These are phyloP conservation scores for Ophiostoma fasciatum DNA, from an alignment of 2,329 filamentous ascomycete species.

Conservation along the genomic window DNA sequence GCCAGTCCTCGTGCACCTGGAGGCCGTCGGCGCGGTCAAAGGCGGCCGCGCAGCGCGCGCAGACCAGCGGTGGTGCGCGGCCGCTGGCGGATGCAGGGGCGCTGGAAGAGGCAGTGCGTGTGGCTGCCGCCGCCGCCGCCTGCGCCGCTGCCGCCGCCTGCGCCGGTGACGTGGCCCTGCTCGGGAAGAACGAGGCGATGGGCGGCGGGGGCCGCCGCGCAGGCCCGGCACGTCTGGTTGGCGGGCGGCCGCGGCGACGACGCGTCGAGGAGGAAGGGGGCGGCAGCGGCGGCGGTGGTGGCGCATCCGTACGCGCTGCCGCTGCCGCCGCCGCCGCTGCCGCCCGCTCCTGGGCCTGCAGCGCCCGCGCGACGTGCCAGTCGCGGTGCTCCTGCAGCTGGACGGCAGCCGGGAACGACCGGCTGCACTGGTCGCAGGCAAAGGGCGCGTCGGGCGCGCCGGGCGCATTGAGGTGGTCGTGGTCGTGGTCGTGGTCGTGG, in stretches of 20 bases:
- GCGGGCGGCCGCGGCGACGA: background rate
- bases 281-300: background rate
- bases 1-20: slow-evolving; percentile 81
- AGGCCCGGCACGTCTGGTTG: slow-evolving; percentile 1
- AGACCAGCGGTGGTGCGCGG: slow-evolving; percentile 25
- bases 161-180: background rate
- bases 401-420: slow-evolving; percentile 38
- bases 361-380: slow-evolving; percentile 84
- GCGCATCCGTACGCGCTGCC: too few species aligned
- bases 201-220: background rate
- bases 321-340: background rate
- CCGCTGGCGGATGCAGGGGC: background rate
- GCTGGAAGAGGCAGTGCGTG: background rate
- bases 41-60: slow-evolving; percentile 49
- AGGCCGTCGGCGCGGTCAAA: slow-evolving; percentile 42
- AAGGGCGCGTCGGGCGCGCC: too few species aligned
- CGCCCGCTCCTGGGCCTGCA: slow-evolving; percentile 44
- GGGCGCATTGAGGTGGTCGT: too few species aligned
- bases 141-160: background rate
- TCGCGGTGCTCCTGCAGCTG: slow-evolving; percentile 66
- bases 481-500: too few species aligned
- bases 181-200: slow-evolving; percentile 10
- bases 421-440: slow-evolving; percentile 52
- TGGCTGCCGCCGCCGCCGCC: background rate
- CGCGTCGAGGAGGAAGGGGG: too few species aligned